Percentiles rank a stretch among this genome's conserved stretches.
Conservation (phyloP, 148 eudicot species). For the Fagopyrum tataricum region DNA sequence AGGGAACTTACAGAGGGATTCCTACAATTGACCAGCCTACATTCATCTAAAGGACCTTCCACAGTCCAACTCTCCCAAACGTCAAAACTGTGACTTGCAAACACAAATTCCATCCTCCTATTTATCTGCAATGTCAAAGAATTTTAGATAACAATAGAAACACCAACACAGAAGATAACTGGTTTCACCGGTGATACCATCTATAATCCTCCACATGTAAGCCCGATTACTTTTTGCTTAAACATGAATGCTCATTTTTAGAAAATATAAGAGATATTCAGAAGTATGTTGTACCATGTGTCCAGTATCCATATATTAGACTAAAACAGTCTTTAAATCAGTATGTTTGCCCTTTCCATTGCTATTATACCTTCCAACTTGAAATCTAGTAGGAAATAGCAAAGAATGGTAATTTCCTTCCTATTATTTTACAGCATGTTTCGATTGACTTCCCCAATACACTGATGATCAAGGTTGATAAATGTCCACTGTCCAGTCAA, state of each 20-base stretch:
- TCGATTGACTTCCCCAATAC: neutral
- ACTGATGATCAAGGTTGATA: neutral
- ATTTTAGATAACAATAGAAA: neutral
- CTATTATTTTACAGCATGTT: neutral
- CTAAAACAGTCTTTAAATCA: neutral
- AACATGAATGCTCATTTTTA: neutral
- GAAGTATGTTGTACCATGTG: neutral
- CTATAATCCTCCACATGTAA: neutral
- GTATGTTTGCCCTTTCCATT: neutral
- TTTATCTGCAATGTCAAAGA: constrained; percentile 58
- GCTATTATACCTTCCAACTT: constrained; percentile 4
- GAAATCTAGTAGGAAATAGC: neutral
- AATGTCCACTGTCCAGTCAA: neutral
- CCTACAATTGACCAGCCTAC: constrained; percentile 89
- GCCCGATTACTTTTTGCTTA: neutral
- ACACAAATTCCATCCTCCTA: constrained; percentile 92
- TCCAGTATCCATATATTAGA: neutral
- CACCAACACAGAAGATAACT: neutral
- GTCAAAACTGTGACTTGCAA: constrained; percentile 98
- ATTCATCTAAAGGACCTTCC: constrained; percentile 87
- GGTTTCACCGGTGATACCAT: neutral
- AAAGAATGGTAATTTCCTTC: neutral
- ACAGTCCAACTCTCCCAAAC: constrained; percentile 97
- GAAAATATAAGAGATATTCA: neutral
- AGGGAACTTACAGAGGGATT: constrained; percentile 58